Evolutionary conservation across 176 grass and related monocot species (phyloP).

Genomic region (Oryza punctata): DNA sequence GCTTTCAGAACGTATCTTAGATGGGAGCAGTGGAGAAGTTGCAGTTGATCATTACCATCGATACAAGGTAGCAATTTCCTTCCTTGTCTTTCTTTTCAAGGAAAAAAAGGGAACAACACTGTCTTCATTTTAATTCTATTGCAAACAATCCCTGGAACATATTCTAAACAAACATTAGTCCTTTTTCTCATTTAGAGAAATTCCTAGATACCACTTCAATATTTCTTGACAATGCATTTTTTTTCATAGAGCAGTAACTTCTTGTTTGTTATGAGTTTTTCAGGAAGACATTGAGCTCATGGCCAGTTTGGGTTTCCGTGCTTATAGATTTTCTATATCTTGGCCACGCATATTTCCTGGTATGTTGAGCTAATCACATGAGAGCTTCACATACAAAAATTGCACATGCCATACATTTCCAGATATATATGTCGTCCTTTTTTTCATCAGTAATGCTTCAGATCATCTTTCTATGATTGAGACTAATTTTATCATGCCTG

Average conservation of each 20-base stretch:
- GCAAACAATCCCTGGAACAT: background rate
- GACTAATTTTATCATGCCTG: constrained; percentile 39
- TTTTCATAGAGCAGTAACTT: constrained; percentile 28
- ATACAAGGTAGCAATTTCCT: constrained; percentile 62
- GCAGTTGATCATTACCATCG: constrained; percentile 97
- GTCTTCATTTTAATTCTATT: background rate
- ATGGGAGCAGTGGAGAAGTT: constrained; percentile 73
- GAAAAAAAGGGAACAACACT: background rate
- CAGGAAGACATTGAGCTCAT: constrained; percentile 99
- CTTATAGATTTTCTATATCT: constrained; percentile 98
- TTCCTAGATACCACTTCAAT: background rate
- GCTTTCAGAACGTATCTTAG: constrained; percentile 67
- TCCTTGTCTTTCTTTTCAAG: background rate
- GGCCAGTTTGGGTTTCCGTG: constrained; percentile 75
- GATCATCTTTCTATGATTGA: constrained; percentile 1
- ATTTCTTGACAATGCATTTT: background rate
- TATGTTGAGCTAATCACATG: constrained; percentile 44
- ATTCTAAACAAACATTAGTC: background rate
- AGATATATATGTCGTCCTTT: background rate
- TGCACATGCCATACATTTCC: background rate
- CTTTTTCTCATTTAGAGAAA: background rate
- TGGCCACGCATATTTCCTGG: constrained; percentile 97
- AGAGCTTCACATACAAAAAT: constrained; percentile 11
- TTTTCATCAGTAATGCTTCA: background rate
- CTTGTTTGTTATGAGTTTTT: constrained; percentile 27